Evolutionary conservation across 2,329 filamentous ascomycete genomes (phyloP), one percentile per base, ranked within the genome.

Genomic region (Ambrosiella cleistominuta): DNA sequence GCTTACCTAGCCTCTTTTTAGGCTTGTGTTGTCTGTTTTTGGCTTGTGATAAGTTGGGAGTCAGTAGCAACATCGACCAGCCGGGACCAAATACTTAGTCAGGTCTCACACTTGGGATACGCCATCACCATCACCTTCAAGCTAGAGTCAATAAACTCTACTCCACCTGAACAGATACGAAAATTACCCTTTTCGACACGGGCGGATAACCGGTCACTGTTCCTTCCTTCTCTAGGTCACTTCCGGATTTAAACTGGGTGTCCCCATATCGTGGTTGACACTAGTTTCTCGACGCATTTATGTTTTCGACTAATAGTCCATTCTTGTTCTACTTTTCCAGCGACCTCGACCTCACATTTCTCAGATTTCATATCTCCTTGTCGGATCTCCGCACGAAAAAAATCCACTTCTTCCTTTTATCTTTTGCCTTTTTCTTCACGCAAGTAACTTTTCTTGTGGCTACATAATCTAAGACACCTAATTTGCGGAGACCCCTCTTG

Each of bases 11-110:
- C 35, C 45, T 57, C 37, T 36, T 52, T 57, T 52, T 57, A 27
- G 44, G 55, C 55, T 57, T 57, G 11, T 39, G 36, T 42, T 57
- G 19, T 38, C 54, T 57, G 17, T 57, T 57, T 57, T 39, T 57
- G 42, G 15, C 44, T 47, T 47, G 6, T 47, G 44, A 47, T 47
- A 47, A 15, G 9, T n/a, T 15, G 19, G n/a, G 27, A 27, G 27
- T 27, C 27, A 27, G 27, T 27, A 27, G 27, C 3, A 27, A 27
- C 4, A 27, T 27, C 27, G 27, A 27, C 27, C 27, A 27, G 27
- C 27, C 3, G 27, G 27, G 27, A 27, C 27, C 27, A 27, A 5
- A 27, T 27, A 27, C 27, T 27, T 27, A 27, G 27, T 27, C 27
- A n/a, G 44, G 44, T 47, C n/a, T 47, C 44, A 47, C n/a, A 47